A percentile compares a stretch with the other conserved stretches of the same genome.
These are phyloP conservation scores for Pichia insulana DNA, from an alignment of 805 yeast species.

Conservation along the genomic window DNA sequence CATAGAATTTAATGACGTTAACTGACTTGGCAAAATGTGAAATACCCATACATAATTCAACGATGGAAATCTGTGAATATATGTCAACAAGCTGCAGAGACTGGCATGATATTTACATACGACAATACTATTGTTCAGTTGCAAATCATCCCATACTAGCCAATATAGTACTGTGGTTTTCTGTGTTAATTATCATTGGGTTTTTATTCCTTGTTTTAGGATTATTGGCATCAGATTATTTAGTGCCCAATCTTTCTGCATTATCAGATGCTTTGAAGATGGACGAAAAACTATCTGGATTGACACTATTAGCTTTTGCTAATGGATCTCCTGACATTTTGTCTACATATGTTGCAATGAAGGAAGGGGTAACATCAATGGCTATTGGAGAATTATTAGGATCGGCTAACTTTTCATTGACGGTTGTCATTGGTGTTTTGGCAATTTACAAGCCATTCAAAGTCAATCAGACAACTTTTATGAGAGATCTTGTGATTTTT, in stretches of 20 bases:
- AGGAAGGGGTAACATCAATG: constrained; percentile 40
- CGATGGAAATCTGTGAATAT: constrained; percentile 17
- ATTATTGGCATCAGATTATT: constrained; percentile 68
- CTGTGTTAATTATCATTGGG: constrained; percentile 16
- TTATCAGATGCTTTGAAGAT: constrained; percentile 54
- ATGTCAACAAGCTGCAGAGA: constrained; percentile 17
- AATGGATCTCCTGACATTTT: constrained; percentile 89
- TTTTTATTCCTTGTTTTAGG: constrained; percentile 59
- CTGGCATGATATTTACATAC: constrained; percentile 15
- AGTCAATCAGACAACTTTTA: constrained; percentile 43
- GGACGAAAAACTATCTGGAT: constrained; percentile 73
- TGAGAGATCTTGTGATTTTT: constrained; percentile 57
- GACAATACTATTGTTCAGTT: constrained; percentile 20
- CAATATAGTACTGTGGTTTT: constrained; percentile 6
- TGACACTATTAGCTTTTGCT: constrained; percentile 83
- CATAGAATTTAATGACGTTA: neutral
- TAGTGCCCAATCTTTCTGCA: constrained; percentile 69
- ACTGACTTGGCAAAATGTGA: constrained; percentile 1
- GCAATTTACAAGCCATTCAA: constrained; percentile 32
- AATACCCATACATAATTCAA: constrained; percentile 7
- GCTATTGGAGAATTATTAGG: constrained; percentile 49
- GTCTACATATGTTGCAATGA: constrained; percentile 76
- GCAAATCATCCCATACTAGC: constrained; percentile 5
- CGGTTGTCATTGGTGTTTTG: constrained; percentile 39
- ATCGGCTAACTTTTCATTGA: constrained; percentile 43